Evolutionary conservation across 148 eudicot genomes (phyloP).

Genomic region (Polygonum aviculare): DNA sequence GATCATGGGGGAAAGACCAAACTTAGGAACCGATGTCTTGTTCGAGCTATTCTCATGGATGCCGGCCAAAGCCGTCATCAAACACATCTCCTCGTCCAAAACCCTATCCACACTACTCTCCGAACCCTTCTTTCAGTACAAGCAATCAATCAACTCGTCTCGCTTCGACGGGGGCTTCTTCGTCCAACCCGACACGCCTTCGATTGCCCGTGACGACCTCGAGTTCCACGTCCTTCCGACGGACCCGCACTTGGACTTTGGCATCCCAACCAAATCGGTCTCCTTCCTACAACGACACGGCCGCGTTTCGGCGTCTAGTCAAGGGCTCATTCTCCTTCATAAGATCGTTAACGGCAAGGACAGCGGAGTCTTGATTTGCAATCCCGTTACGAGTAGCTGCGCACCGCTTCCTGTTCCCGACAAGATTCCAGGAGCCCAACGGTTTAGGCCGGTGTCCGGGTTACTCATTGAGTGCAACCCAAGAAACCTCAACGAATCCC

Average conservation of each 20-base stretch:
- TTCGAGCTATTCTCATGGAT: neutral
- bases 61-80: neutral
- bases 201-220: neutral
- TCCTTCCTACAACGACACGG: neutral
- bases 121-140: neutral
- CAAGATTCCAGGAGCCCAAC: neutral
- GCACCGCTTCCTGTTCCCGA: neutral
- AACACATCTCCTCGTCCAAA: neutral
- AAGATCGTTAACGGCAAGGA: neutral
- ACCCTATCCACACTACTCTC: neutral
- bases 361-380: neutral
- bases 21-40: neutral
- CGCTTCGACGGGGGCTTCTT: neutral
- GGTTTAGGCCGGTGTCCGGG: neutral
- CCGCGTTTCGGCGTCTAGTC: neutral
- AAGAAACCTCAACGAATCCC: neutral
- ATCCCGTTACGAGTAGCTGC: neutral
- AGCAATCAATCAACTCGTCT: neutral
- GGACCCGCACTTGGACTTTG: neutral
- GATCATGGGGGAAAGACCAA: too few relatives aligned
- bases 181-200: neutral
- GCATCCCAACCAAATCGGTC: neutral
- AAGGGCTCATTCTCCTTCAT: neutral
- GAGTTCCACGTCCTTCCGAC: neutral
- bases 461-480: neutral